Percentiles rank a stretch among this genome's conserved stretches.
These are phyloP conservation scores for Pichia paraexigua DNA, from an alignment of 805 yeast species.

Conservation along the genomic window DNA sequence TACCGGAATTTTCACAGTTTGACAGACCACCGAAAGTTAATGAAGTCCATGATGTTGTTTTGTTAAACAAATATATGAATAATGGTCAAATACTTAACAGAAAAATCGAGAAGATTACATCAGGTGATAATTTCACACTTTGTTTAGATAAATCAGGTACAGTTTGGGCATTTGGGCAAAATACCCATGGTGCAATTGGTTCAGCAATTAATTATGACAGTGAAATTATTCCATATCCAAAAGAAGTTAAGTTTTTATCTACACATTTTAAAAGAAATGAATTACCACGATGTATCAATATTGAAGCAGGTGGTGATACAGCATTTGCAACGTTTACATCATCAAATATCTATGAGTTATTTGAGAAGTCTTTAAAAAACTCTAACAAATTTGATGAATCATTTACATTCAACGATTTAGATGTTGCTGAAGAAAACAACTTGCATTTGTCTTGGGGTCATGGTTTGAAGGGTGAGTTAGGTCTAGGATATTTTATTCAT, in stretches of 20 bases:
- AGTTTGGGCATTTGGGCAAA: constrained; percentile 83
- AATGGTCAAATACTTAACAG: constrained; percentile 30
- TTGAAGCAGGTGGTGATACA: constrained; percentile 67
- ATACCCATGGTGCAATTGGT: constrained; percentile 80
- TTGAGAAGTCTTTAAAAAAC: constrained; percentile 24
- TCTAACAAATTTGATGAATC: constrained; percentile 3
- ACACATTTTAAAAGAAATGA: constrained; percentile 33
- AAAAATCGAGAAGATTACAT: constrained; percentile 49
- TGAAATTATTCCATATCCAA: constrained; percentile 67
- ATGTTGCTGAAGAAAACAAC: constrained; percentile 22
- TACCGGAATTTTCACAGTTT: constrained; percentile 65
- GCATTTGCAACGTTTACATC: constrained; percentile 41
- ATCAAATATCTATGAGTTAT: constrained; percentile 29
- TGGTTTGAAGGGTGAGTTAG: constrained; percentile 81
- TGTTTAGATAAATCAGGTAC: constrained; percentile 60
- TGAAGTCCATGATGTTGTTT: constrained; percentile 44
- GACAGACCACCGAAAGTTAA: constrained; percentile 43
- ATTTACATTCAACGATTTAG: constrained; percentile 13
- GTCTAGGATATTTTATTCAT: constrained; percentile 68
- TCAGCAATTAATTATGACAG: constrained; percentile 55
- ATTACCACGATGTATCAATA: constrained; percentile 40
- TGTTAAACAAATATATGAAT: constrained; percentile 42
- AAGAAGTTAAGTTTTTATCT: constrained; percentile 34
- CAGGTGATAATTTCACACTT: constrained; percentile 68
- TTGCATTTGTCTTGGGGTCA: constrained; percentile 65